phyloP scores from a whole-genome alignment of 1,139 yeast genomes.

The Diutina neorugosa region DNA sequence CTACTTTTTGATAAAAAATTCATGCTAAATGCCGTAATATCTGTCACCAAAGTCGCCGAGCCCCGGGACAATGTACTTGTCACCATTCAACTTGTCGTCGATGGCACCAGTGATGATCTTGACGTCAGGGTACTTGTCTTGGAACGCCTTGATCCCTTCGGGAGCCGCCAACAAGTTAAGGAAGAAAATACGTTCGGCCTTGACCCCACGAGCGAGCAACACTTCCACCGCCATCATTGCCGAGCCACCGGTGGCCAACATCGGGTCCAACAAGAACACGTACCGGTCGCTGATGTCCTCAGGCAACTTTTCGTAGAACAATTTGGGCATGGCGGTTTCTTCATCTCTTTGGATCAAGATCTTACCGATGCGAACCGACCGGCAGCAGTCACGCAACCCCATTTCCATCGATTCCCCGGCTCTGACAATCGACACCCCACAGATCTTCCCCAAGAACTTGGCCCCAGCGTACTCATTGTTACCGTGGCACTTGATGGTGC shows the following conservation, averaged over 20 bases:
- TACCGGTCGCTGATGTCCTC: conserved; percentile 80
- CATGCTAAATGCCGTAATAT: conserved; percentile 67
- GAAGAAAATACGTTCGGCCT: conserved; percentile 75
- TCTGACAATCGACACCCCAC: conserved; percentile 94
- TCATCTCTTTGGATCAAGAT: conserved; percentile 94
- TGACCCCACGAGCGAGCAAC: conserved; percentile 73
- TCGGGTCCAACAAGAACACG: conserved; percentile 86
- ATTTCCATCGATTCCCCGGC: conserved; percentile 99
- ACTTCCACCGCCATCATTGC: conserved; percentile 97
- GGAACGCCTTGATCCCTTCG: conserved; percentile 78
- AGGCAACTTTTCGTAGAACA: conserved; percentile 87
- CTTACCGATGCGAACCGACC: conserved; percentile 92
- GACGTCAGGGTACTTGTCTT: conserved; percentile 66
- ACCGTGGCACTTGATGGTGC: conserved; percentile 64
- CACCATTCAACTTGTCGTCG: conserved; percentile 74
- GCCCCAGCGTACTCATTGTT: conserved; percentile 68
- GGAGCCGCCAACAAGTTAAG: conserved; percentile 88
- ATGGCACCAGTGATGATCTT: conserved; percentile 89
- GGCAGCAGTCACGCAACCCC: conserved; percentile 81
- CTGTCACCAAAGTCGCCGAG: conserved; percentile 97
- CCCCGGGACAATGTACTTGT: conserved; percentile 85
- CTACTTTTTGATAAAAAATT: neutral
- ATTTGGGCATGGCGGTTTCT: conserved; percentile 68
- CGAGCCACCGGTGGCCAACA: conserved; percentile 97
- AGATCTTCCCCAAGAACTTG: conserved; percentile 77